Base-by-base conservation (phyloP, 148 eudicot species). In the Linanthus parryae region DNA sequence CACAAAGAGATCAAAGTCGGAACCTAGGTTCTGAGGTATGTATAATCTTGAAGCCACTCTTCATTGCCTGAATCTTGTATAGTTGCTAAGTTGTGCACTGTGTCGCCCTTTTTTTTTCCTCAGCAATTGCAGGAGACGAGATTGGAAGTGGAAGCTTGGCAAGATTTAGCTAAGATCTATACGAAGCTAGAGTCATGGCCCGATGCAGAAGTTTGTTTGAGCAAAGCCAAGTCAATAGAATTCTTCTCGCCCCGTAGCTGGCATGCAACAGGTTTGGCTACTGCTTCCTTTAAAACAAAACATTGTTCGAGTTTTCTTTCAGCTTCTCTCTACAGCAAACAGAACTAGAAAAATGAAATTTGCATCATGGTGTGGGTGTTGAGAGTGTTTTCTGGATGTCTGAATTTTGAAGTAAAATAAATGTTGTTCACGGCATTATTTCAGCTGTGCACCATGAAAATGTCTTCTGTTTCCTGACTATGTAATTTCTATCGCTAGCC, bases 71-170 rank as follows among this genome's bases (percentile, higher is more conserved):
- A n/a, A n/a, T n/a, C n/a, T n/a, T n/a, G n/a, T n/a, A n/a, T n/a
- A n/a, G n/a, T n/a, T n/a, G n/a, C n/a, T 42, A 6, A 18, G 23
- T 5, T 44, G 27, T 18, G 26, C 23, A 17, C 27, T 21, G 9
- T 25, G 23, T 21, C 17, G 45, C 20, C 6, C 2, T 67, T 8
- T 44, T 21, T 23, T 12, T 20, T 40, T 38, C 26, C 19, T 44
- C 73, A 79, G 83, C 67, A 58, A 28, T 39, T 14, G 30, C 47
- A 54, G 52, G 69, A 69, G 48, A 73, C 55, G 44, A 64, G 55
- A 30, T 48, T 89, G 55, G 97, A 82, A 72, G 69, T 61, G n/a
- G 81, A 87, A 79, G 80, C 90, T 17, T 92, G 98, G 98, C 82
- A 79, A 44, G 88, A 80, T 76, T 77, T 92, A 63, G 92, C 82